These are phyloP conservation scores for Petunia secreta DNA, from an alignment of 257 asterid genomes.

Conservation along the genomic window DNA sequence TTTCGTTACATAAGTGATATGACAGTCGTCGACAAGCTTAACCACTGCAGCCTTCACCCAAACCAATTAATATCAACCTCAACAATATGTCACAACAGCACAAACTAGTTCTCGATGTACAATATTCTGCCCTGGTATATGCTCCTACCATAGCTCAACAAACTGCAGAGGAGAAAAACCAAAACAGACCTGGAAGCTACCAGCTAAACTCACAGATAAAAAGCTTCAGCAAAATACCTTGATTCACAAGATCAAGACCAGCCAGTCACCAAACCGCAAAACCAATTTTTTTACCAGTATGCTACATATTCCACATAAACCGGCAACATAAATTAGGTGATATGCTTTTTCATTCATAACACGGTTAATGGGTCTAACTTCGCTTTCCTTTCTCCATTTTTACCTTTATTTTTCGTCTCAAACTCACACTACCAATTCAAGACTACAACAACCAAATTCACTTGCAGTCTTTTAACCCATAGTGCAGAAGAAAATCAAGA, in stretches of 20 bases:
- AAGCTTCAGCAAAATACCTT: background rate
- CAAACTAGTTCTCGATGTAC: background rate
- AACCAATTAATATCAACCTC: background rate
- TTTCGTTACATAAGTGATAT: background rate
- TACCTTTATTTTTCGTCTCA: background rate
- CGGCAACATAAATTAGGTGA: background rate
- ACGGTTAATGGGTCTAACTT: background rate
- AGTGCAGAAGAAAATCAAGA: background rate
- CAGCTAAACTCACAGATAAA: background rate
- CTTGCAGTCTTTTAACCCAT: background rate
- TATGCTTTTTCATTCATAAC: background rate
- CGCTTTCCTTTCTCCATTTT: background rate
- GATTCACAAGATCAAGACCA: background rate
- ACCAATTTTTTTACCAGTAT: background rate
- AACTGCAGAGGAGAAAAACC: background rate
- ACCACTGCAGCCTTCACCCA: too few species aligned
- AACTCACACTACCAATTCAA: background rate
- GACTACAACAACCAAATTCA: constrained; percentile 8
- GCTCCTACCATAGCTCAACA: constrained; percentile 14
- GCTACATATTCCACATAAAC: background rate
- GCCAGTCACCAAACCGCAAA: background rate
- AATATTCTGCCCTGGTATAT: background rate
- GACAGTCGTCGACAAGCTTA: background rate
- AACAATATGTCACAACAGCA: background rate
- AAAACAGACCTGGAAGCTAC: constrained; percentile 15